Base-by-base conservation (phyloP, 225 moss, liverwort and hornwort species). In the Sphagnum tenellum region DNA sequence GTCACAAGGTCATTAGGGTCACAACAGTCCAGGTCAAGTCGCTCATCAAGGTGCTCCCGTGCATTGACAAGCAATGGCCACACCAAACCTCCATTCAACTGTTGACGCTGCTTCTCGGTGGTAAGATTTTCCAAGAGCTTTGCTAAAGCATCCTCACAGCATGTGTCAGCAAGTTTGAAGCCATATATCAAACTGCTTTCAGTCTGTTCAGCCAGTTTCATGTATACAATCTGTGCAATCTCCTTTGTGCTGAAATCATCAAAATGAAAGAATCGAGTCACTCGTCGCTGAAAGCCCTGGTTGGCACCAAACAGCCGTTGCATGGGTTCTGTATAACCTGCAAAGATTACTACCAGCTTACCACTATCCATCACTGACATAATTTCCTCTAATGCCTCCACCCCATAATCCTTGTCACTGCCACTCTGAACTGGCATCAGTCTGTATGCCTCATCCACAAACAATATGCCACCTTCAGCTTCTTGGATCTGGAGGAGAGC, bases 61-160 rank as follows among this genome's bases (percentile, higher is more conserved):
- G 82, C 82, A 58, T 79, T 76, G 48, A 73, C 71, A 5, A 79
- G 76, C 7, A 79, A 54, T 46, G 76, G 76, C 69, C 73, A 72
- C 49, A 73, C 74, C 5, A 83, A 59, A 10, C 79, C 82, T 8
- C 79, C 76, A 55, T 83, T 83, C 12, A 76, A 59, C n/a, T 76
- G 54, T 44, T 74, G 72, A 45, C 76, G 75, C 57, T 83, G 82
- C 54, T 51, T 65, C 44, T 5, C 59, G 1, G 76, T 74, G 1
- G 79, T 79, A 6, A 12, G 51, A 4, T 49, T 64, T 46, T 76
- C 66, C 52, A 79, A 50, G 0, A 79, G 68, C 50, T 60, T 46
- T 9, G 74, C 71, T 54, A 83, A 59, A 3, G 76, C 73, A n/a
- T 74, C 73, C 29, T 60, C 60, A 14, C 51, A 66, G 64, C 70